Evolutionary conservation across 441 rosid genomes (phyloP).

Genomic region (Syzygium malaccense): DNA sequence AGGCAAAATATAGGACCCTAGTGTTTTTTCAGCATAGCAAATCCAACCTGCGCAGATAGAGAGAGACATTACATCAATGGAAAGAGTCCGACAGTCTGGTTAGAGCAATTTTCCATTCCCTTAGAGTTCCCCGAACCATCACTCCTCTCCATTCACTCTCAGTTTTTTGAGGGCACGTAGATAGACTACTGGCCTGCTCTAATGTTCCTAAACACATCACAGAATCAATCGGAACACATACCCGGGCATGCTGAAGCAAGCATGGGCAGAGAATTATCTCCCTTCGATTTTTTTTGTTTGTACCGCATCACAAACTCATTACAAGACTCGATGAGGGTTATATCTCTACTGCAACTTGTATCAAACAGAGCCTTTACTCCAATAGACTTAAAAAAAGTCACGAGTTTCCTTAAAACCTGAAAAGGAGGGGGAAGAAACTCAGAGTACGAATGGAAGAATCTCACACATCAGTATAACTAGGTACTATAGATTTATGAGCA

Average conservation of each 20-base stretch:
- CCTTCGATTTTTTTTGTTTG: constrained; percentile 35
- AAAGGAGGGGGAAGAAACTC: not conserved
- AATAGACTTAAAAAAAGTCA: constrained; percentile 68
- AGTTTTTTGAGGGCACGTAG: not conserved
- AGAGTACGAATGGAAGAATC: not conserved
- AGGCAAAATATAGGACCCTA: constrained; percentile 81
- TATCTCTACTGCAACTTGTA: constrained; percentile 75
- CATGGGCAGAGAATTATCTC: constrained; percentile 55
- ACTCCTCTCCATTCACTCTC: not conserved
- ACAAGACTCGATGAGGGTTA: constrained; percentile 75
- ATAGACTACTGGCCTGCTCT: not conserved
- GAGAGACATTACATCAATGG: not conserved
- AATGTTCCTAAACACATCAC: not conserved
- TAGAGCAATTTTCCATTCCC: not conserved
- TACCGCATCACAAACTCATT: constrained; percentile 71
- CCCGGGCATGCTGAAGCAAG: constrained; percentile 96
- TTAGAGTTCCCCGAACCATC: not conserved
- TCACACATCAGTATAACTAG: not conserved
- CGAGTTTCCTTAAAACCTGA: constrained; percentile 74
- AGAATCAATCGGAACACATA: constrained; percentile 3
- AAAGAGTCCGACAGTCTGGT: not conserved
- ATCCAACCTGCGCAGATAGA: constrained; percentile 67
- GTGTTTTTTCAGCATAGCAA: constrained; percentile 93
- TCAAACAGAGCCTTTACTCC: constrained; percentile 93
- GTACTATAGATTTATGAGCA: not conserved